Evolutionary conservation across 1,284 basidiomycete species (phyloP).

Genomic region (Termitomyces sp.): DNA sequence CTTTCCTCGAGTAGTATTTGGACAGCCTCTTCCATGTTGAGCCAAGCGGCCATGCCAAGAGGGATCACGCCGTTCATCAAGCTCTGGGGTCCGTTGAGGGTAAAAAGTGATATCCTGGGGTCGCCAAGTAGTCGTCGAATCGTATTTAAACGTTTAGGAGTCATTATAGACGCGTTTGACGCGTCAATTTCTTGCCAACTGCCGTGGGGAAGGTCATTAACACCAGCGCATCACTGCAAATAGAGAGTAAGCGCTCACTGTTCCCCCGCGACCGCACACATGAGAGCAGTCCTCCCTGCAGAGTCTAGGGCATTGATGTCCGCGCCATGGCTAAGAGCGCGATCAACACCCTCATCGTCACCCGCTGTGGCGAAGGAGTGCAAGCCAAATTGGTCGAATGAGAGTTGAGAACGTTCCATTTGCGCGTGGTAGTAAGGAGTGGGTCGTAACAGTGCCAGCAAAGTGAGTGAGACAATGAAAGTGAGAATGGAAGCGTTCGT

Average conservation of each 20-base stretch:
- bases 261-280: constrained; percentile 65
- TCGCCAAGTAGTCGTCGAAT: constrained; percentile 50
- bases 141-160: constrained; percentile 46
- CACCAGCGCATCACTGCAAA: neutral
- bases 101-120: constrained; percentile 54
- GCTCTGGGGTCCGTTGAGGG: constrained; percentile 62
- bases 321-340: constrained; percentile 52
- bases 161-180: constrained; percentile 60
- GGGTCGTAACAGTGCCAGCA: constrained; percentile 11
- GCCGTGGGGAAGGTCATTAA: constrained; percentile 9
- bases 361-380: constrained; percentile 55
- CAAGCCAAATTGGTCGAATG: constrained; percentile 44
- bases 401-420: constrained; percentile 28
- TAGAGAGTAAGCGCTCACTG: constrained; percentile 37
- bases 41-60: constrained; percentile 70
- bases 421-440: constrained; percentile 11
- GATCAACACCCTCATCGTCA: constrained; percentile 45
- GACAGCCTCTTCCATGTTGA: constrained; percentile 55
- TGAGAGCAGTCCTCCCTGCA: constrained; percentile 54
- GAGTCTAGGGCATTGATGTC: constrained; percentile 61
- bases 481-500: constrained; percentile 10
- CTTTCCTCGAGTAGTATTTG: constrained; percentile 54
- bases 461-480: constrained; percentile 10
- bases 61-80: constrained; percentile 68
- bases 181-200: constrained; percentile 66